A percentile compares a stretch with the other conserved stretches of the same genome.
Conservation (phyloP, 1,284 basidiomycete genomes). For the Ustilago curta region DNA sequence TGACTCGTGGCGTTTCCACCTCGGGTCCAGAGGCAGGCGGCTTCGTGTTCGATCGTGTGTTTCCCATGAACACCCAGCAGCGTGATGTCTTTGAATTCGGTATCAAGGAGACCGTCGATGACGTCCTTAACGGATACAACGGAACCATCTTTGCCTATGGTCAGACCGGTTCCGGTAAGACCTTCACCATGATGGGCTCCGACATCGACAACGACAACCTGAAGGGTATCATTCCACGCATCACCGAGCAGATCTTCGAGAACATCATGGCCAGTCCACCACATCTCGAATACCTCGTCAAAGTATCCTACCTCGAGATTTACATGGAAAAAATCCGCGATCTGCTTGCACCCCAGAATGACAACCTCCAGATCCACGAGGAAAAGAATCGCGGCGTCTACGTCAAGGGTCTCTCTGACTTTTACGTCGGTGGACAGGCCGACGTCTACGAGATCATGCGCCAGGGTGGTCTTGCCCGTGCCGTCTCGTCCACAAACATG, state of each 20-base stretch:
- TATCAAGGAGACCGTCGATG: conserved; percentile 81
- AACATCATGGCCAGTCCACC: conserved; percentile 95
- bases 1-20: conserved; percentile 60
- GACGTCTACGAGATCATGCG: conserved; percentile 99
- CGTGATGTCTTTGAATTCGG: conserved; percentile 98
- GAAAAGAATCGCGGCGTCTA: conserved; percentile 98
- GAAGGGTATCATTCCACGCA: conserved; percentile 97
- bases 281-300: conserved; percentile 97
- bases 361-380: conserved; percentile 98
- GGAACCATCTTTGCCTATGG: conserved; percentile 92
- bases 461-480: conserved; percentile 89
- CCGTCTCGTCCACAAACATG: conserved; percentile 98
- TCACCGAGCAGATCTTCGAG: conserved; percentile 98
- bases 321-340: conserved; percentile 98
- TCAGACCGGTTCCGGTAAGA: conserved; percentile 83
- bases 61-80: conserved; percentile 91
- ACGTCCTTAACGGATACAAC: conserved; percentile 99
- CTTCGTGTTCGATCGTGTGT: conserved; percentile 97
- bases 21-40: conserved; percentile 76
- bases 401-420: conserved; percentile 96
- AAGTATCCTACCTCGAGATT: conserved; percentile 99
- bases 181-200: conserved; percentile 75
- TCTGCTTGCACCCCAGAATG: conserved; percentile 94
- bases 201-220: conserved; percentile 84
- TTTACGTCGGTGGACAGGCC: conserved; percentile 82